These are phyloP conservation scores for Chlorella ohadii DNA, from an alignment of 139 green algal genomes.

Conservation along the genomic window DNA sequence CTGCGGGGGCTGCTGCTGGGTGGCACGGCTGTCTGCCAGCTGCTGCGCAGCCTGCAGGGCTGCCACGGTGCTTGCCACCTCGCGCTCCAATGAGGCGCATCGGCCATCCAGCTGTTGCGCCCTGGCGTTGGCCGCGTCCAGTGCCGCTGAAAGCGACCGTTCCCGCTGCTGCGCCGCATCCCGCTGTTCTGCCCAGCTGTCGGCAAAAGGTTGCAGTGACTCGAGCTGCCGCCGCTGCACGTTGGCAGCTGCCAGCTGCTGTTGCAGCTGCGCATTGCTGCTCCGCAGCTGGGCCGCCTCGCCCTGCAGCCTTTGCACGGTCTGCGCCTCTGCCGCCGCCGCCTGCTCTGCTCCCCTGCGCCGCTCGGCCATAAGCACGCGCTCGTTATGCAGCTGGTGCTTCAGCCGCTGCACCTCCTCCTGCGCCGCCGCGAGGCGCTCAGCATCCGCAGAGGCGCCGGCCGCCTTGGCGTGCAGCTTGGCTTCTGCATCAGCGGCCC, in stretches of 20 bases:
- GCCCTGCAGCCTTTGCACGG: not conserved
- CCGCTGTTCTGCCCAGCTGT: not conserved
- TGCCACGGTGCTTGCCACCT: not conserved
- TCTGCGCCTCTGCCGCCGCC: not conserved
- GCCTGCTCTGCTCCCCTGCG: not conserved
- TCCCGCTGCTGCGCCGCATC: no score
- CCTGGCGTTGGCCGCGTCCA: not conserved
- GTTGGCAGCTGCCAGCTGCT: not conserved
- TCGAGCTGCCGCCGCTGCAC: not conserved
- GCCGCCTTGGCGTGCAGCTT: not conserved
- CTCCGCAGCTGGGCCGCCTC: not conserved
- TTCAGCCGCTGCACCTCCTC: not conserved
- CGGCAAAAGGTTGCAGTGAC: not conserved
- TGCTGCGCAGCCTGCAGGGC: not conserved
- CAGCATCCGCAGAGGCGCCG: not conserved
- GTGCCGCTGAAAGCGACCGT: not conserved
- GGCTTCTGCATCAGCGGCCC: not conserved
- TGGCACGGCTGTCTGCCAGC: not conserved
- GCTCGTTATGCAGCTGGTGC: not conserved
- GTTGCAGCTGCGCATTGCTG: constrained; percentile 6
- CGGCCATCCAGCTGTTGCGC: not conserved
- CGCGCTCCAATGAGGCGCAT: not conserved
- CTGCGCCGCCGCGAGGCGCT: not conserved
- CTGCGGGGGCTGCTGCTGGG: no score
- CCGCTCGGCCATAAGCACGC: no score